A percentile compares a stretch with the other conserved stretches of the same genome.
Evolutionary conservation across 768 basidiomycete species (phyloP).

Genomic region (Sporobolomyces roseus): DNA sequence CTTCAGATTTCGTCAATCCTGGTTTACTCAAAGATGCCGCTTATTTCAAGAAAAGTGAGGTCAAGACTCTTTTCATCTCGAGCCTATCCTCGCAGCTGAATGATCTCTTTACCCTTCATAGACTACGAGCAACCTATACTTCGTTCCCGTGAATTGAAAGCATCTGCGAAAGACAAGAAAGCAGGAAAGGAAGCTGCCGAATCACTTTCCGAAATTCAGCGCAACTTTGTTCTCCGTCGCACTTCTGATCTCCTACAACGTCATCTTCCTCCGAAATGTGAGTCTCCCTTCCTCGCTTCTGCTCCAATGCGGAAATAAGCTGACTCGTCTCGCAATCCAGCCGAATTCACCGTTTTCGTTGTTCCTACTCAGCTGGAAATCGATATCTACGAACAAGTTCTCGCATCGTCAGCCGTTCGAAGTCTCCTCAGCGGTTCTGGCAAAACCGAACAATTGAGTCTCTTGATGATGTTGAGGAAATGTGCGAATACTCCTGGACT

Average conservation of each 20-base stretch:
- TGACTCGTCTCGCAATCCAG: conserved; percentile 52
- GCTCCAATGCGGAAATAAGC: not conserved
- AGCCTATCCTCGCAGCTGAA: not conserved
- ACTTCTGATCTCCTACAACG: conserved; percentile 76
- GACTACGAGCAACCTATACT: conserved; percentile 85
- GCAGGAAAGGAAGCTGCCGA: conserved; percentile 69
- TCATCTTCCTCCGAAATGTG: conserved; percentile 87
- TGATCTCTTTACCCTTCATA: conserved; percentile 44
- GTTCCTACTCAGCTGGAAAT: conserved; percentile 80
- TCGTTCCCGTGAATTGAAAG: conserved; percentile 73
- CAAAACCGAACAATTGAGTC: conserved; percentile 64
- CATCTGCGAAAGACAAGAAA: conserved; percentile 66
- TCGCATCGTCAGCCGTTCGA: conserved; percentile 67
- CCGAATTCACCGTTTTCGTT: conserved; percentile 97
- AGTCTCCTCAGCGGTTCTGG: conserved; percentile 66
- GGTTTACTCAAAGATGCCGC: conserved; percentile 62
- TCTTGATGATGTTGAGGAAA: conserved; percentile 78
- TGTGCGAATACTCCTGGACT: conserved; percentile 89
- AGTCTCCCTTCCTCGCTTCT: conserved; percentile 44
- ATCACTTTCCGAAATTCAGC: conserved; percentile 57
- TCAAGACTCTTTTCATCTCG: accelerated
- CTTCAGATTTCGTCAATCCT: conserved; percentile 83
- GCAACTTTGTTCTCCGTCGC: conserved; percentile 74
- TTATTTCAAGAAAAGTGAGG: conserved; percentile 48
- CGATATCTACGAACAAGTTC: conserved; percentile 69